Conservation (phyloP, 2,329 filamentous ascomycete species). For the Alternaria sp. region DNA sequence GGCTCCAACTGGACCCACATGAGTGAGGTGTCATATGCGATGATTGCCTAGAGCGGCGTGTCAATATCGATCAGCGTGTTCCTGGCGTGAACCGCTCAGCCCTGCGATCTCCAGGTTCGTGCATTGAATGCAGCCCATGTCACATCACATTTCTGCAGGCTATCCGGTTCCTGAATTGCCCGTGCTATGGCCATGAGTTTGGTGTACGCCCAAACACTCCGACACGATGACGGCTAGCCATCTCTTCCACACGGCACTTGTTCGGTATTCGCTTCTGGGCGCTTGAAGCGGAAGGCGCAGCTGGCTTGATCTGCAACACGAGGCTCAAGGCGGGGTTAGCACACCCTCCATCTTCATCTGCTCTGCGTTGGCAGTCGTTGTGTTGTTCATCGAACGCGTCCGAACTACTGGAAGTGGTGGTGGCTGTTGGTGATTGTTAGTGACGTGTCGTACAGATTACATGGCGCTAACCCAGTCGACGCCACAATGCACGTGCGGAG, state of each 20-base stretch:
- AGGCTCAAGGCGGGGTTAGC: conserved; percentile 30
- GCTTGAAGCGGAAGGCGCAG: conserved; percentile 20
- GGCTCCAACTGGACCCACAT: conserved; percentile 28
- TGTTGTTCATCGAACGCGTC: conserved; percentile 37
- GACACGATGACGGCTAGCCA: conserved; percentile 19
- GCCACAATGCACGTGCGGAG: conserved; percentile 22
- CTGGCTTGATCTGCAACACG: conserved; percentile 21
- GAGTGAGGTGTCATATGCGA: conserved; percentile 17
- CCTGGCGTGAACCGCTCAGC: conserved; percentile 41
- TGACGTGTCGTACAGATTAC: conserved; percentile 36
- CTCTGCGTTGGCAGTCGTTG: conserved; percentile 42
- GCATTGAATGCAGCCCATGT: conserved; percentile 37
- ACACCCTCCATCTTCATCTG: conserved; percentile 30
- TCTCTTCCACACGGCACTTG: conserved; percentile 26
- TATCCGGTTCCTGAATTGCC: conserved; percentile 34
- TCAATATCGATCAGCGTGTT: conserved; percentile 29
- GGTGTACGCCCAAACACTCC: conserved; percentile 21
- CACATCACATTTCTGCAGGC: conserved; percentile 36
- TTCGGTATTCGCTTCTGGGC: conserved; percentile 25
- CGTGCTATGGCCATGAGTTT: conserved; percentile 43
- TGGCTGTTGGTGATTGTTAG: conserved; percentile 30
- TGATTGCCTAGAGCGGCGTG: conserved; percentile 22
- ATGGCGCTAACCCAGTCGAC: conserved; percentile 26
- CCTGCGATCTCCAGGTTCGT: conserved; percentile 37
- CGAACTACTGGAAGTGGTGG: conserved; percentile 28